Conservation (phyloP, 495 filamentous ascomycete species). For the Aspergillus ostianus region DNA sequence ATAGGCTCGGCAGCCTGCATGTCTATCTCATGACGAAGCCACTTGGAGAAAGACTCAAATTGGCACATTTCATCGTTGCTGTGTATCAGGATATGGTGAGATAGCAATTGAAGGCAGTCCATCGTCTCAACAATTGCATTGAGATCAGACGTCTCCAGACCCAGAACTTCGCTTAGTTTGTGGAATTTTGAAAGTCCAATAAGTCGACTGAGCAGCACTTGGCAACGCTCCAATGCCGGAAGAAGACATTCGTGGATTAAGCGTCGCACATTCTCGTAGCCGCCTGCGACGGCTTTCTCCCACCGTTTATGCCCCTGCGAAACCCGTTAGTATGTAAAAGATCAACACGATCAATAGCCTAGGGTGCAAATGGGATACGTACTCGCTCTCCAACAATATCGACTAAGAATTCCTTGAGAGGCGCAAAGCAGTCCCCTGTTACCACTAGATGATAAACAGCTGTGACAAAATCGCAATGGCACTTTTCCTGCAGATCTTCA, state of each 20-base stretch:
- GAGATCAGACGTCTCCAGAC: conserved; percentile 58
- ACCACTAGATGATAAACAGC: conserved; percentile 82
- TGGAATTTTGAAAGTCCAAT: conserved; percentile 84
- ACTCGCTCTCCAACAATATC: conserved; percentile 85
- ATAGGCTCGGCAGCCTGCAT: conserved; percentile 45
- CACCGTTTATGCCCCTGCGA: conserved; percentile 86
- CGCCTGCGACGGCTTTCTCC: conserved; percentile 79
- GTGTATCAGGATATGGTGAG: conserved; percentile 67
- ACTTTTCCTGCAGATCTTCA: conserved; percentile 58
- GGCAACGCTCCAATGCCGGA: conserved; percentile 79
- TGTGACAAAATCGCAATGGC: conserved; percentile 64
- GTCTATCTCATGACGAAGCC: conserved; percentile 85
- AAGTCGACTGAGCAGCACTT: conserved; percentile 77
- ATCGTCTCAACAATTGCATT: conserved; percentile 66
- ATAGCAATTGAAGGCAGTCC: conserved; percentile 68
- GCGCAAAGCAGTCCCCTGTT: conserved; percentile 75
- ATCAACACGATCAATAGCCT: conserved; percentile 12
- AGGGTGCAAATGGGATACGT: conserved; percentile 21
- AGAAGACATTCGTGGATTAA: conserved; percentile 83
- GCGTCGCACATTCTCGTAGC: conserved; percentile 72
- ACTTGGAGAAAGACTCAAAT: conserved; percentile 76
- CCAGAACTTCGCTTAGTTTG: conserved; percentile 62
- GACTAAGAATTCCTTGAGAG: conserved; percentile 82
- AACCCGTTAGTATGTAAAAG: background rate
- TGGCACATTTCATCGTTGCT: conserved; percentile 75